Evolutionary conservation across 1,284 basidiomycete species (phyloP), one percentile per base, ranked within the genome.

Genomic region (Malassezia yamatoensis): DNA sequence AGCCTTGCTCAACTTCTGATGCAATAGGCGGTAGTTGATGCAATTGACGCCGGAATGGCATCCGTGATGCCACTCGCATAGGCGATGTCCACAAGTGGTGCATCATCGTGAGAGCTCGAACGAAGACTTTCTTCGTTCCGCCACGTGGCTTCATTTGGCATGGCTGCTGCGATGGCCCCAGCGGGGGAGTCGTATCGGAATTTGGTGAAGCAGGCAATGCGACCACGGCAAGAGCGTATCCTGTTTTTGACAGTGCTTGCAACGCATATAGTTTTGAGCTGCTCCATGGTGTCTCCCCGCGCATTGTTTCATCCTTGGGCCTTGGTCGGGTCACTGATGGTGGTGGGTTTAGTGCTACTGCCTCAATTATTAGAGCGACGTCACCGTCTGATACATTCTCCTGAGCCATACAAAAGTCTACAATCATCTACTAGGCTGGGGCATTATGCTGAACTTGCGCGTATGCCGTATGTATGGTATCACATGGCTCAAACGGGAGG

Each of bases 1-100:
- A 70, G n/a, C 67, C 72, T 16, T 69, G 46, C 1, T 54, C 48
- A 24, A 69, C 58, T 3, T 56, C 29, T 21, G 55, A 56, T 43
- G 67, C 64, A 42, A 60, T 58, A 11, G 65, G 61, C 47, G 68
- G 70, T 16, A 70, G 61, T 21, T 66, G 65, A 59, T 70, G 69
- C 51, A 61, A 43, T 21, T 36, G 21, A 13, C 59, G 51, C 33
- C 24, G 21, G n/a, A 32, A 34, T 34, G 43, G 24, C 43, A 20
- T 47, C 5, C 53, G 47, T 15, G 20, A 13, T 20, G 37, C 36
- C 38, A 21, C 48, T 32, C 48, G 48, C 36, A 12, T 36, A 29
- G 34, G 33, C 45, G 45, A 47, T 21, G 45, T 12, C 45, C 45
- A 47, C 24, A 46, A 18, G 1, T 10, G 43, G 11, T 13, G 20